phyloP scores from a whole-genome alignment of 768 basidiomycete species.

The Lactarius quietus region DNA sequence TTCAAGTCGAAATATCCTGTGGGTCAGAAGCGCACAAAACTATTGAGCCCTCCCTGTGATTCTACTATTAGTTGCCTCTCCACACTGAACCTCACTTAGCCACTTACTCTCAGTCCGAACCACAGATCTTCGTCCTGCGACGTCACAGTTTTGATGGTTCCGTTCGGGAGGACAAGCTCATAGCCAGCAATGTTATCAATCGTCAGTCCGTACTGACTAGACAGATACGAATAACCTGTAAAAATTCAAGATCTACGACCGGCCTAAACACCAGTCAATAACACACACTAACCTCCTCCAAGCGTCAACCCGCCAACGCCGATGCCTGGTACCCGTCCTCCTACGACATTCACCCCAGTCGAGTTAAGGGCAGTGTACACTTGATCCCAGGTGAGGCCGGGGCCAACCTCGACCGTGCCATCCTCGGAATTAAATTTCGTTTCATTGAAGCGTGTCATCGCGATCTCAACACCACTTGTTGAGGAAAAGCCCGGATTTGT shows the following conservation, averaged over 20 bases:
- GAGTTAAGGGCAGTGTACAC: constrained; percentile 27
- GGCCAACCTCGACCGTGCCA: constrained; percentile 24
- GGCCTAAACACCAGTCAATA: not conserved
- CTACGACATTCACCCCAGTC: constrained; percentile 27
- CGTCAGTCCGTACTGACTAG: constrained; percentile 34
- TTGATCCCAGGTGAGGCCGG: constrained; percentile 32
- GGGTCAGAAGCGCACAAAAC: not conserved
- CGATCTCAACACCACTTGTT: constrained; percentile 30
- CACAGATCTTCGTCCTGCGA: not conserved
- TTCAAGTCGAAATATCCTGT: not conserved
- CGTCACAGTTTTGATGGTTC: constrained; percentile 19
- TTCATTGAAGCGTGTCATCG: constrained; percentile 27
- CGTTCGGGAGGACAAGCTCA: constrained; percentile 33
- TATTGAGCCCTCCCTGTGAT: constrained; percentile 9
- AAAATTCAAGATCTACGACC: not conserved
- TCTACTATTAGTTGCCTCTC: not conserved
- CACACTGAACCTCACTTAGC: no score
- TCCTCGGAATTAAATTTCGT: constrained; percentile 5
- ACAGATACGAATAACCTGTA: constrained; percentile 34
- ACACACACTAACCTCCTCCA: constrained; percentile 27
- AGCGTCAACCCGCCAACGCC: constrained; percentile 30
- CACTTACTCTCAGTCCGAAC: constrained; percentile 10
- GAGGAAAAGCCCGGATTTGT: constrained; percentile 30
- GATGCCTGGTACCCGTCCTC: constrained; percentile 28
- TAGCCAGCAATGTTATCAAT: constrained; percentile 34